phyloP scores from a whole-genome alignment of 495 filamentous ascomycete species.

The Lindgomyces ingoldianus region DNA sequence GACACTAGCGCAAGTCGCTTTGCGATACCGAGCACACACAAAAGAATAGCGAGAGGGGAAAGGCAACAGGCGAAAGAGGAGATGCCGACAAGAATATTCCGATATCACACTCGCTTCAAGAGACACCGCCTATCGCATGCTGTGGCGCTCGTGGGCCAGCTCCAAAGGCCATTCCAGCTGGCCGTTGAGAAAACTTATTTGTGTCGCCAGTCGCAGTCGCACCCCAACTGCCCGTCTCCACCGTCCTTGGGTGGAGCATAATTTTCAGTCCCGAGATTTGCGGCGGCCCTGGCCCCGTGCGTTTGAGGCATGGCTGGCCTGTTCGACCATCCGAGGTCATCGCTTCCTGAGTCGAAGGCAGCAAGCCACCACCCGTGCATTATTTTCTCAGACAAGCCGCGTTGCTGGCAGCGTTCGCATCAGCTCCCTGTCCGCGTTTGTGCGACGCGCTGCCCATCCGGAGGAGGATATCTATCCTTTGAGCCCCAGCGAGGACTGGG shows the following conservation, averaged over 20 bases:
- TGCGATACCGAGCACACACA: not conserved
- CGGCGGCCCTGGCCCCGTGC: slow-evolving; percentile 11
- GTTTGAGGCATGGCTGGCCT: slow-evolving; percentile 19
- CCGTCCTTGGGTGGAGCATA: slow-evolving; percentile 2
- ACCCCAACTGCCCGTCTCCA: not conserved
- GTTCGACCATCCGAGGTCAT: not conserved
- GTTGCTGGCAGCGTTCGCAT: not conserved
- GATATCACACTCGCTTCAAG: not conserved
- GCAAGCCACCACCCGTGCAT: too few species aligned
- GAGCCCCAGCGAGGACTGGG: not conserved
- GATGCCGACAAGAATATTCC: slow-evolving; percentile 3
- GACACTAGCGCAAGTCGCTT: not conserved
- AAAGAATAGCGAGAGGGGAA: not conserved
- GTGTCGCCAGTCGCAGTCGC: too few species aligned
- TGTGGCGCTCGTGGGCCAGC: not conserved
- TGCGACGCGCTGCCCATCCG: not conserved
- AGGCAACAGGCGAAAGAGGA: not conserved
- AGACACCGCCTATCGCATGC: not conserved
- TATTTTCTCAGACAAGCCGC: slow-evolving; percentile 1
- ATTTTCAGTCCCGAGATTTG: slow-evolving; percentile 15
- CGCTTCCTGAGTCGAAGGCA: not conserved
- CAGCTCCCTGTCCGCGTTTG: not conserved
- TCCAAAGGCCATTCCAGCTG: not conserved
- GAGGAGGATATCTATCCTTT: not conserved
- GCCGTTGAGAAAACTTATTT: not conserved